A percentile compares a stretch with the other conserved stretches of the same genome.
Conservation (phyloP, 2,329 filamentous ascomycete species). For the Colletotrichum spaethianum region DNA sequence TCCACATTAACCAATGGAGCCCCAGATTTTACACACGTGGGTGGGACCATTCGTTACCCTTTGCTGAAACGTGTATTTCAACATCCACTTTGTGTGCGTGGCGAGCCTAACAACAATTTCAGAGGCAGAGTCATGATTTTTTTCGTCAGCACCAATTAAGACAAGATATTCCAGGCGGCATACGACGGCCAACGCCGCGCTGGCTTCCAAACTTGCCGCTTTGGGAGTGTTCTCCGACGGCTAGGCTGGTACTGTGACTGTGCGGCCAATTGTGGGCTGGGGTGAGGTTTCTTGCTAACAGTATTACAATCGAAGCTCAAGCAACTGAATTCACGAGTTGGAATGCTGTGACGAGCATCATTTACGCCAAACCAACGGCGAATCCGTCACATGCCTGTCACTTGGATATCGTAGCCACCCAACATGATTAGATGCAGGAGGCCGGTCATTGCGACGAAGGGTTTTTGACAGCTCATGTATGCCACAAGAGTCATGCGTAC, state of each 20-base stretch:
- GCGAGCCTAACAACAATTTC: neutral
- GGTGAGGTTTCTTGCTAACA: neutral
- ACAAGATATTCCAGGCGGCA: neutral
- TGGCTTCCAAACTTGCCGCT: neutral
- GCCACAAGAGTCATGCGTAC: neutral
- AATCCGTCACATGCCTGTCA: neutral
- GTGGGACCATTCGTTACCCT: constrained; percentile 22
- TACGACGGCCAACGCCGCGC: neutral
- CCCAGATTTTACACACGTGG: constrained; percentile 34
- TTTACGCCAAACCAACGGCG: neutral
- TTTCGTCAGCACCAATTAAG: too few relatives aligned
- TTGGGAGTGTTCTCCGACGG: constrained; percentile 12
- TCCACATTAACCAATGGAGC: constrained; percentile 34
- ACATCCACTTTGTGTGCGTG: neutral
- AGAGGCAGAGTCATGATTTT: neutral
- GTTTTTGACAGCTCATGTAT: neutral
- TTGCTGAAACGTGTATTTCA: constrained; percentile 20
- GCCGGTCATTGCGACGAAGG: neutral
- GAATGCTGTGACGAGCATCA: neutral
- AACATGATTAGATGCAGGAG: neutral
- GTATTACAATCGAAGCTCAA: neutral
- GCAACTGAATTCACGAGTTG: neutral
- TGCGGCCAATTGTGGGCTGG: too few relatives aligned
- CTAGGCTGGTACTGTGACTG: neutral
- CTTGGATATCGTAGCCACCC: neutral